Conservation (phyloP, 2,329 filamentous ascomycete species). For the Paraconiothyrium sp. region DNA sequence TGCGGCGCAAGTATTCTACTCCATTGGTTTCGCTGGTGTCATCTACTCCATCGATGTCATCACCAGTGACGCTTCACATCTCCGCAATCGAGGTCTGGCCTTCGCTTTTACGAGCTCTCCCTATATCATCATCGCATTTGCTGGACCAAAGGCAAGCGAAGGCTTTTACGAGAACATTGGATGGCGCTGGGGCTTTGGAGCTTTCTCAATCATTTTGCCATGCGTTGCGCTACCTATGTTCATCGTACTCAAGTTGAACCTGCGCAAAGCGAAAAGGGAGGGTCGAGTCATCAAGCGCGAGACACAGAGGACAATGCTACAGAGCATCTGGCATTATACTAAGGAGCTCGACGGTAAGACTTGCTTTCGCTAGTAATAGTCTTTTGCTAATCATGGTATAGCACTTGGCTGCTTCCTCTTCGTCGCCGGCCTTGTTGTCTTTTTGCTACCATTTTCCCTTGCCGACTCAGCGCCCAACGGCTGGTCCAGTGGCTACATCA, state of each 20-base stretch:
- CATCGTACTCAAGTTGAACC: slow-evolving; percentile 63
- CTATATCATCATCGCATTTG: slow-evolving; percentile 27
- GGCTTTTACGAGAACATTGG: slow-evolving; percentile 58
- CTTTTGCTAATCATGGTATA: not conserved
- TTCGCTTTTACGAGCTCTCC: slow-evolving; percentile 56
- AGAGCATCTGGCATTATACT: slow-evolving; percentile 63
- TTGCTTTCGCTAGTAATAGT: not conserved
- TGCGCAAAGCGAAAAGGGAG: slow-evolving; percentile 65
- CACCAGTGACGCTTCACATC: slow-evolving; percentile 71
- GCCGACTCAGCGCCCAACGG: slow-evolving; percentile 35
- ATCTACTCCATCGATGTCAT: slow-evolving; percentile 66
- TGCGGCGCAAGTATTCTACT: slow-evolving; percentile 72
- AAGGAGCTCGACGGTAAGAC: slow-evolving; percentile 68
- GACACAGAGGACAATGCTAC: slow-evolving; percentile 55
- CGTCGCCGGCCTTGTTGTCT: slow-evolving; percentile 68
- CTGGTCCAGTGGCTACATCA: slow-evolving; percentile 49
- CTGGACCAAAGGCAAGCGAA: slow-evolving; percentile 28
- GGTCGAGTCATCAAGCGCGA: slow-evolving; percentile 56
- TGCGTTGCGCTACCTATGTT: slow-evolving; percentile 69
- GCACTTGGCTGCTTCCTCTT: slow-evolving; percentile 62
- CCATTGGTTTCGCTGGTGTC: slow-evolving; percentile 67
- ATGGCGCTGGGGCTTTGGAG: slow-evolving; percentile 75
- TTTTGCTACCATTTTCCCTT: slow-evolving; percentile 74
- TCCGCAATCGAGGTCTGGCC: slow-evolving; percentile 70
- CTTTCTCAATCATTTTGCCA: slow-evolving; percentile 71